Evolutionary conservation across 1,284 basidiomycete species (phyloP).

Genomic region (Athelia psychrophila): DNA sequence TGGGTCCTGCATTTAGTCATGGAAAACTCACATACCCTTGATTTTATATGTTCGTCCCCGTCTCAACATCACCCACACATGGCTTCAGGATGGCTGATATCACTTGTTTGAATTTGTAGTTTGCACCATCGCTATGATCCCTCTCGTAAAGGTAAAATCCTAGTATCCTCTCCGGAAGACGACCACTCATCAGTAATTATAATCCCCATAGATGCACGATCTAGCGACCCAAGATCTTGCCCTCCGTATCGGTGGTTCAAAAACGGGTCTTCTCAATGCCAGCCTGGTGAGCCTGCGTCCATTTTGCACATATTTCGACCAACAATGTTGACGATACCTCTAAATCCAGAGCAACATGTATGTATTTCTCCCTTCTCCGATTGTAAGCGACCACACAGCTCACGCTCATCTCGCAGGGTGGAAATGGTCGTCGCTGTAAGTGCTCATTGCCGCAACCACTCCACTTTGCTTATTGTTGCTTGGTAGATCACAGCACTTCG

Average conservation of each 20-base stretch:
- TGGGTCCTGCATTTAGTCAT: constrained; percentile 62
- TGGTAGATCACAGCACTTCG: constrained; percentile 76
- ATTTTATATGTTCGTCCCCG: constrained; percentile 58
- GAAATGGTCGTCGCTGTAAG: constrained; percentile 72
- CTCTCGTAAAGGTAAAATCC: constrained; percentile 62
- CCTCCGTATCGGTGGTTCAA: constrained; percentile 71
- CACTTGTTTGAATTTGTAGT: constrained; percentile 36
- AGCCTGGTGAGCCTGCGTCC: constrained; percentile 57
- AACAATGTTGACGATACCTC: neutral
- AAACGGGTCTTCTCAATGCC: constrained; percentile 78
- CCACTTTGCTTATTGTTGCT: constrained; percentile 11
- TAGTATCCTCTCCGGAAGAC: too few species aligned
- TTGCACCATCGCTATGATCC: constrained; percentile 63
- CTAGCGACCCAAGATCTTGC: constrained; percentile 77
- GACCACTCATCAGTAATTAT: neutral
- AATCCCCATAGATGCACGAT: constrained; percentile 63
- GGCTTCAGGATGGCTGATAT: neutral
- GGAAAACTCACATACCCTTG: constrained; percentile 52
- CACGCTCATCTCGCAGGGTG: constrained; percentile 41
- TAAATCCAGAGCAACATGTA: constrained; percentile 61
- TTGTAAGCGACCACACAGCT: neutral
- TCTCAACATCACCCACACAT: neutral
- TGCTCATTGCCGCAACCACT: constrained; percentile 10
- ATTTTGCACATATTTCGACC: neutral
- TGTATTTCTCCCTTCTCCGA: constrained; percentile 23